Conservation (phyloP, 805 yeast species). For the Ogataea trehalophila region DNA sequence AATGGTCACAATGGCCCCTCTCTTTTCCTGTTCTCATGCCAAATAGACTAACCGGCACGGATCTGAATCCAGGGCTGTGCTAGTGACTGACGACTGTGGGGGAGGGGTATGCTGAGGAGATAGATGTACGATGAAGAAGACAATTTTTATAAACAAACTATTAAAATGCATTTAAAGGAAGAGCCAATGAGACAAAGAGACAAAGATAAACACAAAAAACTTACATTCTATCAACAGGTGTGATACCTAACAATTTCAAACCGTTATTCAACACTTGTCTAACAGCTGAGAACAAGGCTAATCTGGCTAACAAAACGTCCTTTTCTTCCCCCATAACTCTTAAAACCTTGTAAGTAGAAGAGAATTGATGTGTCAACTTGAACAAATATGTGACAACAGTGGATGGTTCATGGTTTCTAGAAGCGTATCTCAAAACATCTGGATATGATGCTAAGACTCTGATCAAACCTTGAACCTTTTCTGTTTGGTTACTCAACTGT, state of each 20-base stretch:
- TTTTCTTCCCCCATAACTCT: conserved; percentile 96
- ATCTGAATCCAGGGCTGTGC: too few species aligned
- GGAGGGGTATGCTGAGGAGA: background rate
- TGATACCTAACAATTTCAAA: conserved; percentile 81
- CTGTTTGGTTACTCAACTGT: conserved; percentile 23
- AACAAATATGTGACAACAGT: conserved; percentile 92
- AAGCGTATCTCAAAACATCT: conserved; percentile 78
- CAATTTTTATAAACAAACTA: too few species aligned
- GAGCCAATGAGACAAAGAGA: background rate
- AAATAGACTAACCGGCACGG: conserved; percentile 1
- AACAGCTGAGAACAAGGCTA: conserved; percentile 87
- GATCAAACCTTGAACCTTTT: conserved; percentile 47
- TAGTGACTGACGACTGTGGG: background rate
- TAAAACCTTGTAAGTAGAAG: conserved; percentile 90
- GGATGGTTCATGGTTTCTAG: conserved; percentile 84
- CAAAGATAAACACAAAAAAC: background rate
- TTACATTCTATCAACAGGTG: conserved; percentile 99
- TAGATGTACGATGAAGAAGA: background rate
- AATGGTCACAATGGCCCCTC: too few species aligned
- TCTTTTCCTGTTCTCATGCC: background rate
- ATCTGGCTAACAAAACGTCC: conserved; percentile 82
- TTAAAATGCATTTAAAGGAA: too few species aligned
- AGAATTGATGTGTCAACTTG: conserved; percentile 87
- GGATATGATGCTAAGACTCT: conserved; percentile 88
- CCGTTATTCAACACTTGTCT: conserved; percentile 88